A percentile compares a stretch with the other conserved stretches of the same genome.
phyloP scores from a whole-genome alignment of 148 eudicot genomes.

The Arbutus unedo region DNA sequence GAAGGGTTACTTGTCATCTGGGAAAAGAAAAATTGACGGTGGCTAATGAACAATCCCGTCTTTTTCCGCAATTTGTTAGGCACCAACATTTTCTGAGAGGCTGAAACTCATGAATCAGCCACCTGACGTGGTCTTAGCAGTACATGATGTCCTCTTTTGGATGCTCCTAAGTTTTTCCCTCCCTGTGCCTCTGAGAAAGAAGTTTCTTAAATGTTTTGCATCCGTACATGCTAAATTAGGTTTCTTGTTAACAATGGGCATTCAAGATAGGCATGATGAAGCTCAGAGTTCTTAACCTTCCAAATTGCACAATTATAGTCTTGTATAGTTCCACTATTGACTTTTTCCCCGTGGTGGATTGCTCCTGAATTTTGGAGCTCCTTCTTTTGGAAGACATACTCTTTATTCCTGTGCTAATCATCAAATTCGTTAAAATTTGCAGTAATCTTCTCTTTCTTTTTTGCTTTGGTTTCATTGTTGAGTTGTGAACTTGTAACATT shows the following conservation, averaged over 20 bases:
- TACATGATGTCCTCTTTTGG: not conserved
- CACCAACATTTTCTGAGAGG: not conserved
- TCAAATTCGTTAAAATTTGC: not conserved
- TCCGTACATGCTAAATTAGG: not conserved
- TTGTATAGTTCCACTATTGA: not conserved
- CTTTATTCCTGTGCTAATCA: not conserved
- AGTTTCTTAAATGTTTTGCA: not conserved
- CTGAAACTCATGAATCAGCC: not conserved
- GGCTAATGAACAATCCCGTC: not conserved
- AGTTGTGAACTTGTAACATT: not conserved
- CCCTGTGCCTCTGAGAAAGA: not conserved
- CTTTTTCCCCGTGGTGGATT: not conserved
- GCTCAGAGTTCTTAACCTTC: not conserved
- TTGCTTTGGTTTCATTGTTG: not conserved
- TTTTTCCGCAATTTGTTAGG: slow-evolving; percentile 2
- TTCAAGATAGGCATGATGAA: slow-evolving; percentile 5
- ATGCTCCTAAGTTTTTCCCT: not conserved
- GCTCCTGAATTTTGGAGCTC: not conserved
- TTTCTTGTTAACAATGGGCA: not conserved
- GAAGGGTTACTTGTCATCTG: not conserved
- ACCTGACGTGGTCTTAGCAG: not conserved
- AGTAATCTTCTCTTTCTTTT: not conserved
- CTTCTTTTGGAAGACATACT: not conserved
- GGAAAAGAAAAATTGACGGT: not conserved
- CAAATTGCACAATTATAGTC: not conserved